Base-by-base conservation (phyloP, 805 yeast genomes). In the Candida nitratophila region DNA sequence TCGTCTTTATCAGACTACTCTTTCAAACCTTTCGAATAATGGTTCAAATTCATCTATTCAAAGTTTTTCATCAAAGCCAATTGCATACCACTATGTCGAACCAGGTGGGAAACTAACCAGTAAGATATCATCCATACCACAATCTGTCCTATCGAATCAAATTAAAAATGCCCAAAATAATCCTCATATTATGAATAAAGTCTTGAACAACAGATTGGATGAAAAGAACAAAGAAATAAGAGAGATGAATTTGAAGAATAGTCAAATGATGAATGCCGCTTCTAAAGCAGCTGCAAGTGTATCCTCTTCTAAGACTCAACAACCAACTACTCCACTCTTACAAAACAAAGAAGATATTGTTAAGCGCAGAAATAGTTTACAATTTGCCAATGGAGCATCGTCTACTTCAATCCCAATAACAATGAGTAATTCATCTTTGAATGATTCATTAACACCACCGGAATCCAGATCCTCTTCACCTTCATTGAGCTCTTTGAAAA, bases 331-430 rank as follows among this genome's bases (percentile, higher is more conserved):
- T 46, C 40, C 42, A 37, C 43, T 17, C 27, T 47, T 43, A 41
- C 57, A 27, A 39, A 62, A 37, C 60, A 71, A 19, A 69, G 71
- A 38, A 63, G 69, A 49, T 12, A 41, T 50, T n/a, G 47, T 44
- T 6, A 49, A 50, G 33, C 46, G 56, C 36, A 47, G 62, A 43
- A 53, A 54, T 39, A 56, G 61, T 35, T 45, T 57, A 27, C 61
- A 57, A 36, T 52, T 55, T 44, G 61, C 51, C 16, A 55, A 53
- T 29, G 53, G 53, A n/a, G n/a, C n/a, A n/a, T n/a, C n/a, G n/a
- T n/a, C n/a, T n/a, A n/a, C n/a, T 16, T 6, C 24, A 4, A 6
- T n/a, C 4, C 17, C 39, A 8, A 8, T 19, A 37, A 8, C 16
- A 24, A 19, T 9, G n/a, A 34, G 43, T 22, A 19, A 41, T 35